Base-by-base conservation (phyloP, 1,139 yeast species). In the Taiozyma sp. region DNA sequence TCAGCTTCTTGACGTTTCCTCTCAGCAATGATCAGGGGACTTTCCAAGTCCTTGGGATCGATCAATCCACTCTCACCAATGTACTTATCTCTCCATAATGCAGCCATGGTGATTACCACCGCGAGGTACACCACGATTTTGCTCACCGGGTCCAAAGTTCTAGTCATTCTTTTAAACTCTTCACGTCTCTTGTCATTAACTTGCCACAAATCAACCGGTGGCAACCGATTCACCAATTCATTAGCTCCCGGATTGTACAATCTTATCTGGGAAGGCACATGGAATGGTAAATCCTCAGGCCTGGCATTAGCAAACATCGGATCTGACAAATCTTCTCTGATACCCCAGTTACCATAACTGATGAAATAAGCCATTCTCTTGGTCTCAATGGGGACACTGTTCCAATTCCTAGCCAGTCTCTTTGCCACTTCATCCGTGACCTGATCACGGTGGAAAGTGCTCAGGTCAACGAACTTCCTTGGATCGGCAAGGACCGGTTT, bases 321-420 rank as follows among this genome's bases (percentile, higher is more conserved):
- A 44, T 68, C 68, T 11, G 65, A 62, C 54, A 82, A 79, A 16
- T 79, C 76, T 50, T 80, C 85, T 53, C 88, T 71, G 1, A 76
- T 79, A 0, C 86, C 88, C 77, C 85, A 80, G 53, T 81, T 71
- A 2, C 87, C 88, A 63, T 81, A 83, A 0, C 82, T 75, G 44
- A 82, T 75, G 66, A 73, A 82, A 60, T 80, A 80, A 1, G 80
- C 75, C 58, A 81, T 70, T 52, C 72, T 63, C 58, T 81, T 82
- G 46, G 75, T 77, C 45, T 75, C 70, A 21, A 53, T 49, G 8
- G 74, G 66, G 50, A 82, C 61, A 46, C 70, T 69, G 8, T 63
- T 63, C 88, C 88, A 83, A 48, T 75, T 74, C 51, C 72, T 73
- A 57, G 79, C 80, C 60, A 68, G 72, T 54, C 74, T 73, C 41